Evolutionary conservation across 805 yeast genomes (phyloP).

Genomic region (Schwanniomyces sp.): DNA sequence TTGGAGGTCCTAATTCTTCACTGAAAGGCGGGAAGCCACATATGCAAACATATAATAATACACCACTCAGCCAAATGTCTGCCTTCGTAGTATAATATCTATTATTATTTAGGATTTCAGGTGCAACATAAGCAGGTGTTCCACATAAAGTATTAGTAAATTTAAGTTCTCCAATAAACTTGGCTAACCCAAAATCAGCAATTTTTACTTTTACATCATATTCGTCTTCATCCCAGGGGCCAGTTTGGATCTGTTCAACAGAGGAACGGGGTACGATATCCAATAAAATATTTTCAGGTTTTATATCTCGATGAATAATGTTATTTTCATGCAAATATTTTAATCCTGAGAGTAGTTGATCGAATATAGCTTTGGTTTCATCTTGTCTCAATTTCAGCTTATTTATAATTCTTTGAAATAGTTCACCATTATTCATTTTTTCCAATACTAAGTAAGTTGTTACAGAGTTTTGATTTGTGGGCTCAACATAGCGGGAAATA

Average conservation of each 20-base stretch:
- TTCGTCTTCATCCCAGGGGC: constrained; percentile 64
- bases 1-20: constrained; percentile 78
- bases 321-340: constrained; percentile 37
- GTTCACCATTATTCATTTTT: constrained; percentile 72
- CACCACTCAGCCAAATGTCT: constrained; percentile 84
- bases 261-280: constrained; percentile 48
- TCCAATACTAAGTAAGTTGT: constrained; percentile 68
- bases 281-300: constrained; percentile 45
- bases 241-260: constrained; percentile 31
- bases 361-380: constrained; percentile 61
- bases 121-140: constrained; percentile 86
- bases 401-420: constrained; percentile 68
- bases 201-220: constrained; percentile 66
- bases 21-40: constrained; percentile 88
- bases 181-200: constrained; percentile 79
- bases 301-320: constrained; percentile 46
- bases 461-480: constrained; percentile 48
- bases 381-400: constrained; percentile 61
- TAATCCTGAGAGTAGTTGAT: constrained; percentile 43
- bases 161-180: constrained; percentile 66
- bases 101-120: constrained; percentile 63
- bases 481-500: constrained; percentile 56
- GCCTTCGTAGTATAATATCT: constrained; percentile 67
- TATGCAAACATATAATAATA: constrained; percentile 70
- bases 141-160: constrained; percentile 82